phyloP scores from a whole-genome alignment of 2,329 filamentous ascomycete species.

The Cryphonectria nitschkei region DNA sequence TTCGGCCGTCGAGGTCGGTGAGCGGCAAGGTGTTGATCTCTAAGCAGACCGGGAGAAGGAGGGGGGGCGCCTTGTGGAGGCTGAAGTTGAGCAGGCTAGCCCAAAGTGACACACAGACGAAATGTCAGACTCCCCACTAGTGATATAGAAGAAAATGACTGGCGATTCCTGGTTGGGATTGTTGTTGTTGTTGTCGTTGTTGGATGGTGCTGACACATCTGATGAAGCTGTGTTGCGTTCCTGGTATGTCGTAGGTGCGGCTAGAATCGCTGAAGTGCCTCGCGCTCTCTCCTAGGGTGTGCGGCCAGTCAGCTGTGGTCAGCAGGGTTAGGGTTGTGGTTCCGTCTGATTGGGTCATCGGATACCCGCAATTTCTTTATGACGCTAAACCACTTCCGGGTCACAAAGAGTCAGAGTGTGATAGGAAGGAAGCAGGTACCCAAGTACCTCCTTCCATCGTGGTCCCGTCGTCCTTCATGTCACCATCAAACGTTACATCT shows the following conservation, averaged over 20 bases:
- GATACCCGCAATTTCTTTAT: neutral
- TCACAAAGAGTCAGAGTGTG: neutral
- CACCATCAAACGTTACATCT: slow-evolving; percentile 26
- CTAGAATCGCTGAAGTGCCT: neutral
- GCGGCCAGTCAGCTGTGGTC: neutral
- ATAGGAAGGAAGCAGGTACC: neutral
- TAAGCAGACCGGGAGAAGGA: neutral
- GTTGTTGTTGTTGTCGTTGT: neutral
- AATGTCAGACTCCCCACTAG: neutral
- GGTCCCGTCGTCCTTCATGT: neutral
- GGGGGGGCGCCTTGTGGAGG: neutral
- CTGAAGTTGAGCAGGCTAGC: slow-evolving; percentile 4
- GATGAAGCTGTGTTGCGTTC: neutral
- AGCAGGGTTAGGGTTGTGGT: neutral
- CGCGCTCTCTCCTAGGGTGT: neutral
- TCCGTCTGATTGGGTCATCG: neutral
- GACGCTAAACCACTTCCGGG: neutral
- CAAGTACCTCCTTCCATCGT: neutral
- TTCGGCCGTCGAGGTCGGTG: neutral
- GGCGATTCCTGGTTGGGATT: neutral
- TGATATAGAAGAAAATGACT: neutral
- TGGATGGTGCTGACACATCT: neutral
- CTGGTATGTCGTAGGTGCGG: neutral
- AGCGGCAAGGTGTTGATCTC: neutral
- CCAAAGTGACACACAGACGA: neutral